Evolutionary conservation across 2,329 filamentous ascomycete species (phyloP), one percentile per base, ranked within the genome.

Genomic region (Ilyonectria robusta): DNA sequence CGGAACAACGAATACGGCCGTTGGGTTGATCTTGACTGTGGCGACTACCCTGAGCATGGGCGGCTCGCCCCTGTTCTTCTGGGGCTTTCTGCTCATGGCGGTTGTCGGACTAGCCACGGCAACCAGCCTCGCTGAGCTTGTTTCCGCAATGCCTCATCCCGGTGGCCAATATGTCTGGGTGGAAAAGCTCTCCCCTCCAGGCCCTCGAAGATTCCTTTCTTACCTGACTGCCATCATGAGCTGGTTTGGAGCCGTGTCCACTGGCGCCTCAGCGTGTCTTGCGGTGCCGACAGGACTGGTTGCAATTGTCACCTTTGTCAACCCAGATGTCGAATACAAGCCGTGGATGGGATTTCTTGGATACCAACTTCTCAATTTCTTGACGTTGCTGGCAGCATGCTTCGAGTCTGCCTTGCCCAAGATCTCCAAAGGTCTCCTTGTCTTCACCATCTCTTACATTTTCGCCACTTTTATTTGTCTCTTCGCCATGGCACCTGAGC

Each of bases 121-220:
- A 19, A 37, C 26, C 2, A 51, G 44, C 7, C 35, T 63, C 15
- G 60, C 40, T 13, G 60, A 63, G n/a, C 53, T 63, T 1, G 17
- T 54, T 4, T 63, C 60, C 3, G 60, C 54, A 11, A 58, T 63
- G 46, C 46, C 60, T 10, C 60, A 63, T 17, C 31, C 60, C 3
- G 53, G 60, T 23, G 60, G 60, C 3, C 46, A 58, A 44, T 58
- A 63, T 9, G 57, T 51, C n/a, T 63, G 60, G 60, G 19, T 21
- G 3, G 15, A 42, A n/a, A 17, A 6, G 5, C 7, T 42, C 6
- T 57, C 60, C 19, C 33, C 35, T 6, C 37, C 57, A 4, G 60
- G 35, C 11, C 60, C 46, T 11, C 35, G 33, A 13, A 51, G 26
- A 13, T 23, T 51, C 3, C n/a, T 63, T 9, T 57, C 60, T 17